Conservation (phyloP, 2,329 filamentous ascomycete genomes). For the Neocatenulostroma microsporum region DNA sequence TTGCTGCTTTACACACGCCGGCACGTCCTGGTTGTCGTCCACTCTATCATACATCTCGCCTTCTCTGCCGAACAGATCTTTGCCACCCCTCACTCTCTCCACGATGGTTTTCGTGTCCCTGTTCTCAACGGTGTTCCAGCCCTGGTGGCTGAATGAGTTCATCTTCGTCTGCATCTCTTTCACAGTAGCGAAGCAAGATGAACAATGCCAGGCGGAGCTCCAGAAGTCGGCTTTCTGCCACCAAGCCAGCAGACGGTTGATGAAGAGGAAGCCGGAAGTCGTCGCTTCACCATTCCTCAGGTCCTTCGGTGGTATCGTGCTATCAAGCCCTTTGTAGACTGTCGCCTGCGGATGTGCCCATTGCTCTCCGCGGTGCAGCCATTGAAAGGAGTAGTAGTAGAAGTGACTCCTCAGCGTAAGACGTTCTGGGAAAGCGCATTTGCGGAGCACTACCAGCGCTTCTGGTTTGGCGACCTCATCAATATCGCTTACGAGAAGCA, state of each 20-base stretch:
- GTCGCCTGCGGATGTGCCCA: slow-evolving; percentile 57
- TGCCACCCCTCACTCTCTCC: slow-evolving; percentile 44
- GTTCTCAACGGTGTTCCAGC: slow-evolving; percentile 45
- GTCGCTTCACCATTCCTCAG: slow-evolving; percentile 44
- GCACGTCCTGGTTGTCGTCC: slow-evolving; percentile 47
- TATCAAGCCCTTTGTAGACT: slow-evolving; percentile 40
- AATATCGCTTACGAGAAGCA: slow-evolving; percentile 53
- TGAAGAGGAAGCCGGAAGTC: slow-evolving; percentile 22
- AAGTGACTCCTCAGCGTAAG: slow-evolving; percentile 23
- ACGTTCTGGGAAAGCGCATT: slow-evolving; percentile 21
- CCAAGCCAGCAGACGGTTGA: slow-evolving; percentile 16
- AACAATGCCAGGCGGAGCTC: slow-evolving; percentile 56
- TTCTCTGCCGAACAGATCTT: slow-evolving; percentile 49
- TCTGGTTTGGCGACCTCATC: slow-evolving; percentile 49
- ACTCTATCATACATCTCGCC: slow-evolving; percentile 43
- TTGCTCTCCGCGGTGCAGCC: slow-evolving; percentile 27
- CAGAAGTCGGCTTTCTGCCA: slow-evolving; percentile 39
- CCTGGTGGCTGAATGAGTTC: slow-evolving; percentile 48
- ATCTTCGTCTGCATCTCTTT: slow-evolving; percentile 50
- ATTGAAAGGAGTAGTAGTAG: slow-evolving; percentile 27
- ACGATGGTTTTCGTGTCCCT: slow-evolving; percentile 44
- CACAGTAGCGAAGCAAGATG: slow-evolving; percentile 52
- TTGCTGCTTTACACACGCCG: slow-evolving; percentile 37
- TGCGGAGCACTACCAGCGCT: slow-evolving; percentile 18
- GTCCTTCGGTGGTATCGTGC: slow-evolving; percentile 48